Percentiles rank a stretch among this genome's conserved stretches.
Conservation (phyloP, 495 filamentous ascomycete genomes). For the Aspergillus baeticus region DNA sequence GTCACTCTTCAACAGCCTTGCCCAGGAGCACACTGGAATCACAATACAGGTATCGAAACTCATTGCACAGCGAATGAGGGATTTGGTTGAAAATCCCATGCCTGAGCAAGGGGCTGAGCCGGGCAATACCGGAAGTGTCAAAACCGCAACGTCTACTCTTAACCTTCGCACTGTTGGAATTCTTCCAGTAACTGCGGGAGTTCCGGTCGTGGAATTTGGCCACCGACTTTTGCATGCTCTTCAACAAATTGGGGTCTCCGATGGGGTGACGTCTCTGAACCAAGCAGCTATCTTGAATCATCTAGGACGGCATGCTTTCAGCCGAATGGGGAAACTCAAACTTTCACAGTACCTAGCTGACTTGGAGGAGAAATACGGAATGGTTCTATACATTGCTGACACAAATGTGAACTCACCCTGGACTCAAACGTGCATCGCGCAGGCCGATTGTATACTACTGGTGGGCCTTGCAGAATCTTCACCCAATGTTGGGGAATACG, state of each 20-base stretch:
- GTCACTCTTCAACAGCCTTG: constrained; percentile 94
- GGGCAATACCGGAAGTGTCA: constrained; percentile 55
- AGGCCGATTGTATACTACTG: constrained; percentile 92
- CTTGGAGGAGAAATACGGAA: constrained; percentile 93
- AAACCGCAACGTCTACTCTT: constrained; percentile 77
- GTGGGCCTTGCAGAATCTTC: constrained; percentile 91
- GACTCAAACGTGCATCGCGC: constrained; percentile 96
- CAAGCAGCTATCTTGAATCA: constrained; percentile 93
- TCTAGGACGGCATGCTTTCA: constrained; percentile 92
- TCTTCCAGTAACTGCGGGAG: constrained; percentile 83
- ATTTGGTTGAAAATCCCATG: constrained; percentile 78
- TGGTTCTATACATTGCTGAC: constrained; percentile 96
- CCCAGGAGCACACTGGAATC: constrained; percentile 94
- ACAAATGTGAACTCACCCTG: constrained; percentile 94
- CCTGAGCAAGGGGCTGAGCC: constrained; percentile 63
- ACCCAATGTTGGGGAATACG: constrained; percentile 89
- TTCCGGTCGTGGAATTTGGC: constrained; percentile 94
- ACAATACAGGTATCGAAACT: constrained; percentile 99
- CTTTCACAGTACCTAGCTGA: constrained; percentile 95
- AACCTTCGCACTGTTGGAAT: constrained; percentile 93
- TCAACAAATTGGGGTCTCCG: constrained; percentile 79
- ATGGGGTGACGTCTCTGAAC: constrained; percentile 89
- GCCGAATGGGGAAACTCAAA: constrained; percentile 94
- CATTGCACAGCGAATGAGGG: constrained; percentile 91
- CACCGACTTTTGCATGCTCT: constrained; percentile 83